Conservation (phyloP, 139 green algal genomes). For the Auxenochlorella pyrenoidosa region DNA sequence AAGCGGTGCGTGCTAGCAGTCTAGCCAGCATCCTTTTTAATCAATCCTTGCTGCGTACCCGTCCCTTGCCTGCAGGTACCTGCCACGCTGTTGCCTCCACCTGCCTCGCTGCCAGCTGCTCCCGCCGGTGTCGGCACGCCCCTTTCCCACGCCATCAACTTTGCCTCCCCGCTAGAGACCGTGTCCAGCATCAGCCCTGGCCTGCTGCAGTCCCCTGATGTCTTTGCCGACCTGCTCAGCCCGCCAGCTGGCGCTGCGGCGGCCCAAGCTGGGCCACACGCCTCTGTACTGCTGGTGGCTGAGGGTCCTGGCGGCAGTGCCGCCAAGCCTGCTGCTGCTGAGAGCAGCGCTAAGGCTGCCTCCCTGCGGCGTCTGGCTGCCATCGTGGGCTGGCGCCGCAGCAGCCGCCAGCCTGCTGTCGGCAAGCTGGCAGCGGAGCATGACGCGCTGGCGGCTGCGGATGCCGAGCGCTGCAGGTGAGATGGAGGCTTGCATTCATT, state of each 20-base stretch:
- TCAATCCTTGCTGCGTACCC: no score
- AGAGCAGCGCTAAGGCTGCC: background rate
- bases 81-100: background rate
- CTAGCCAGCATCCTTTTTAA: no score
- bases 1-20: no score
- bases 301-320: no score
- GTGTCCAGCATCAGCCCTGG: background rate
- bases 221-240: constrained; percentile 4
- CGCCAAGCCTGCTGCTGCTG: background rate
- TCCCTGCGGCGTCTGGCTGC: background rate
- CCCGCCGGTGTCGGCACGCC: background rate
- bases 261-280: no score
- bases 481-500: no score
- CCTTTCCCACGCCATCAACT: background rate
- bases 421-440: background rate
- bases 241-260: background rate
- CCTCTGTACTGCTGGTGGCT: background rate
- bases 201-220: background rate
- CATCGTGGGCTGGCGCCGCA: background rate
- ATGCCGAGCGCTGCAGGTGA: background rate
- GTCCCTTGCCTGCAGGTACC: no score
- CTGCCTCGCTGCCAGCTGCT: background rate
- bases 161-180: background rate
- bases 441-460: background rate
- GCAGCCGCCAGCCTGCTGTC: background rate